Base-by-base conservation (phyloP, 495 filamentous ascomycete species). In the Aspergillus affinis region DNA sequence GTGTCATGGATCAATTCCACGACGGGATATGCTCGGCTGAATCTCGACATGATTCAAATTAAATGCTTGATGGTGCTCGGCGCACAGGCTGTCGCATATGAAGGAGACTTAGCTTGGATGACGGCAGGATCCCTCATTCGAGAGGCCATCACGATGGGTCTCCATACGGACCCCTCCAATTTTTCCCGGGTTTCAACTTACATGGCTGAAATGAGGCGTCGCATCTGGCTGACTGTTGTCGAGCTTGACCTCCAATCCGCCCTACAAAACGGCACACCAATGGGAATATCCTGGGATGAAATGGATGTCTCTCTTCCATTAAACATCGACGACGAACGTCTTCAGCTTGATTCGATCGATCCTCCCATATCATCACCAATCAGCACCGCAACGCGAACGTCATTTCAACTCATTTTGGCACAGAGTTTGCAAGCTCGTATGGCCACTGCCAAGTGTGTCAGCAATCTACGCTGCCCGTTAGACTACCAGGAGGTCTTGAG, bases 71-170 rank as follows among this genome's bases (percentile, higher is more conserved):
- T 62, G 27, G 18, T 62, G 12, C n/a, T 58, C 23, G 60, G 48
- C 18, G n/a, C 21, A 21, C 60, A 62, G 30, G 54, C 54, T 18
- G 52, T 49, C 4, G 60, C 54, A 1, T 58, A 41, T 10, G 60
- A 62, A n/a, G 60, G 60, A 7, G 60, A 62, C 46, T 30, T 57
- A 19, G 36, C 48, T 17, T 27, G 60, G 23, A 20, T 58, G 21
- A 41, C 20, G 13, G 54, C 54, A 17, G 60, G 60, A 8, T 58
- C 48, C 23, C 60, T 62, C 0, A 0, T 58, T 3, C 60, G 60
- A 52, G 60, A 62, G 13, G 60, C 60, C 4, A 53, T 62, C 20
- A 51, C 57, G 49, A 58, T 62, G 36, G 60, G 60, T 6, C 60
- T 62, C 6, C 60, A 62, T 54, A 26, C 54, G 5, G 60, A 62